Base-by-base conservation (phyloP, 2,329 filamentous ascomycete genomes). In the Fusarium bulbicola region DNA sequence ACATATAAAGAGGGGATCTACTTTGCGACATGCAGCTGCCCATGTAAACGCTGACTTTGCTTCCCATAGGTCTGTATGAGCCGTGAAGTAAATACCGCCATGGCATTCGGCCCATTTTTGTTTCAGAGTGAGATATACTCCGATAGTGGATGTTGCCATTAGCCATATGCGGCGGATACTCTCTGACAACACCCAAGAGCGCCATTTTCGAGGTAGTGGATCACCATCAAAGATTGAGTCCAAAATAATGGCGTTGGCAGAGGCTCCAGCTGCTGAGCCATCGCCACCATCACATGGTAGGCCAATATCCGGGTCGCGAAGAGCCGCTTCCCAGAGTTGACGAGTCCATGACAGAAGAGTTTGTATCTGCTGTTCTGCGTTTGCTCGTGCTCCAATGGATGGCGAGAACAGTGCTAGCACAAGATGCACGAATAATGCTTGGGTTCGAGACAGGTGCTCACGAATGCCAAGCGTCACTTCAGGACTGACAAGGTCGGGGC, bases 91-190 rank as follows among this genome's bases (percentile, higher is more conserved):
- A 0, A 68, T 56, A 0, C 65, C 65, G 1, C 63, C 65, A 6
- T 68, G 65, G 1, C 65, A 68, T 2, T 68, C 65, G 3, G 65
- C 65, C 65, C 65, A 68, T 5, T 63, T 68, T 9, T 68, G 65
- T 6, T 49, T 39, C 3, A 68, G 20, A 0, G 56, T 63, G 1
- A 68, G 32, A 3, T 68, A 68, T 1, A 68, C 63, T 4, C 65
- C 65, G 6, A 68, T 63, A 1, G 65, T 68, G 1, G 65, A 63
- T 0, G 65, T 68, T 1, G 65, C 28, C 63, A 68, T 9, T 1
- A 68, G 32, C 63, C 63, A 68, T 3, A 68, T 68, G 0, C 65
- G 65, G 13, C 65, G 63, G 3, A 68, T 47, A 1, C 65, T 68
- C 26, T 68, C 65, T 5, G 65, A 68, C 7, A 68, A 14, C 2